These are phyloP conservation scores for Aureobasidium sp. DNA, from an alignment of 2,329 filamentous ascomycete species.

Conservation along the genomic window DNA sequence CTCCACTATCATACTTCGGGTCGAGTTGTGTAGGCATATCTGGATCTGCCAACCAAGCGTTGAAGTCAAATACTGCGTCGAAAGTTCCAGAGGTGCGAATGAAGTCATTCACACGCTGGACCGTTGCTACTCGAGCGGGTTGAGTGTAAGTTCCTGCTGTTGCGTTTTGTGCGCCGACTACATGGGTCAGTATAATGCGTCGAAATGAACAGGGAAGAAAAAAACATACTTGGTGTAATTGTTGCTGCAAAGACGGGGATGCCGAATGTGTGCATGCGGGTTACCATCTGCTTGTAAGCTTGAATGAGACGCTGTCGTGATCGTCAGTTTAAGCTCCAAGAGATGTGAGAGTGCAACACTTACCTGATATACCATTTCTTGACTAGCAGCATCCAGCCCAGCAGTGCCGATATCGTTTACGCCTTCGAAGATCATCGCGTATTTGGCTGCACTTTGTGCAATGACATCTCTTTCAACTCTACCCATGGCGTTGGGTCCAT, in stretches of 20 bases:
- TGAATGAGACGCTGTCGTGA: conserved; percentile 47
- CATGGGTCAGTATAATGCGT: background rate
- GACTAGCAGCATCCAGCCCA: background rate
- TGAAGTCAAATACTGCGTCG: conserved; percentile 70
- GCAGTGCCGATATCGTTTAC: conserved; percentile 73
- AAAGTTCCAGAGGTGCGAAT: conserved; percentile 64
- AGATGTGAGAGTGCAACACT: background rate
- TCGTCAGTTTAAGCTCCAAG: background rate
- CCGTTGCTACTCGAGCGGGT: conserved; percentile 60
- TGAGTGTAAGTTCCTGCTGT: conserved; percentile 60
- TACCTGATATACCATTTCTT: background rate
- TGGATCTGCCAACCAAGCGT: conserved; percentile 61
- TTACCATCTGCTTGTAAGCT: conserved; percentile 66
- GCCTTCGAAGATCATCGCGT: conserved; percentile 73
- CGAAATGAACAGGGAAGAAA: background rate
- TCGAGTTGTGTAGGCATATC: conserved; percentile 55
- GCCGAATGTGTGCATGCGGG: conserved; percentile 58
- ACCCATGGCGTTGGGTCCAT: conserved; percentile 67
- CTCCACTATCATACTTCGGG: conserved; percentile 63
- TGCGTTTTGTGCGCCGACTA: conserved; percentile 52
- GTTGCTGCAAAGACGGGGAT: conserved; percentile 69
- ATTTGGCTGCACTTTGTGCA: conserved; percentile 61
- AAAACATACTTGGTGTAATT: conserved; percentile 58
- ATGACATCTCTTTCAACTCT: conserved; percentile 73
- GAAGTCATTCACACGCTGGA: conserved; percentile 66